Evolutionary conservation across 1,284 basidiomycete genomes (phyloP), one percentile per base, ranked within the genome.

Genomic region (Cerrena zonata): DNA sequence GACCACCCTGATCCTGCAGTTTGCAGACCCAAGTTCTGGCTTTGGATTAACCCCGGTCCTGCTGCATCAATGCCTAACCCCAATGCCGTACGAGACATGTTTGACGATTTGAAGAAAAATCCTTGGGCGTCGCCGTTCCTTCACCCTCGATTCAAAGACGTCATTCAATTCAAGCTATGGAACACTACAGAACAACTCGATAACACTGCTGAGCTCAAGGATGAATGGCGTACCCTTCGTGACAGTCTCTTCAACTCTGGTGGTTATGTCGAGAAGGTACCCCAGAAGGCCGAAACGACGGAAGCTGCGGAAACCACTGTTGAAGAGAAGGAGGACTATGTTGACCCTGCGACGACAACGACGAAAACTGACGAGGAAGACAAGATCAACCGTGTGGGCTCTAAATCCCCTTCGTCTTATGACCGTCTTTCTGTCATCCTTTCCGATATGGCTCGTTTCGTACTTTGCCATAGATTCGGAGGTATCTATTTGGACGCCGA

Each of bases 141-240:
- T 26, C 79, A 86, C 61, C 72, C 74, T n/a, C 71, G 82, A 39
- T 85, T 86, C 69, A 70, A 74, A 53, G 80, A 83, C 53, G 73
- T 81, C 34, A 78, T 86, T 66, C 78, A 81, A 61, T 86, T 86
- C 71, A 79, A 77, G 61, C 71, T 84, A 62, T 86, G 84, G 84
- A 85, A 86, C 61, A 85, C 83, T 36, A 84, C 82, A 2, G 83
- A 85, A 61, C 83, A 84, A 62, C 70, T 86, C 21, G 84, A 86
- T 58, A 77, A 75, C 30, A 67, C 84, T 1, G 72, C 75, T 4
- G 84, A 86, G 63, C 65, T 86, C 45, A 72, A 73, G 59, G 69
- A 79, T 52, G 80, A 82, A 52, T 86, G 84, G 84, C 70, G 84
- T 37, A 63, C 65, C 12, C 56, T 70, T 42, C 59, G 65, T 30